A percentile compares a stretch with the other conserved stretches of the same genome.
These are phyloP conservation scores for Aspergillus sp. DNA, from an alignment of 2,329 filamentous ascomycete species.

Conservation along the genomic window DNA sequence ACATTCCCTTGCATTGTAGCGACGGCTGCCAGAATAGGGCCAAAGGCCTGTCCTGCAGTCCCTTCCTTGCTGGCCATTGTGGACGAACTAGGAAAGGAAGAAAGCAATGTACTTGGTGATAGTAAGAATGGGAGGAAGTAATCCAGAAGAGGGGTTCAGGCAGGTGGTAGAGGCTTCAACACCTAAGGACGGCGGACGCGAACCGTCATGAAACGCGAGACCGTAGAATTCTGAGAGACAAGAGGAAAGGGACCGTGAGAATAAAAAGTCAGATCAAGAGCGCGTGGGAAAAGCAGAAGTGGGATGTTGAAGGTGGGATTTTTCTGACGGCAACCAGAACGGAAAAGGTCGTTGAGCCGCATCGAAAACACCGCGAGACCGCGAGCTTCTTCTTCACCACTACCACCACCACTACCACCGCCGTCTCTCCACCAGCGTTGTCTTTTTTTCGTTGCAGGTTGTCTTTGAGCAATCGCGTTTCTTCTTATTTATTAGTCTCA, in stretches of 20 bases:
- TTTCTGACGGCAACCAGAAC: slow-evolving; percentile 14
- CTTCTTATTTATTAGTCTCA: background rate
- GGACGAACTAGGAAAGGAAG: slow-evolving; percentile 16
- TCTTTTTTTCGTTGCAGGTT: background rate
- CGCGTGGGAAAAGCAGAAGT: slow-evolving; percentile 9
- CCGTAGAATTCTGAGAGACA: background rate
- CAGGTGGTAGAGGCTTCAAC: slow-evolving; percentile 17
- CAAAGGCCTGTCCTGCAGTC: slow-evolving; percentile 60
- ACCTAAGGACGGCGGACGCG: slow-evolving; percentile 14
- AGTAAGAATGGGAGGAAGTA: background rate
- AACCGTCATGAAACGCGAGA: slow-evolving; percentile 13
- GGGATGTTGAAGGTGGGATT: slow-evolving; percentile 11
- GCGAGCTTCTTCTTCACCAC: slow-evolving; percentile 1
- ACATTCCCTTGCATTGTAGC: slow-evolving; percentile 81
- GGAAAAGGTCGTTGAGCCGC: slow-evolving; percentile 27
- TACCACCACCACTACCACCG: background rate
- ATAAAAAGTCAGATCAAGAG: slow-evolving; percentile 2
- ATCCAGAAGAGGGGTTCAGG: slow-evolving; percentile 15
- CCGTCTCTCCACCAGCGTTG: background rate
- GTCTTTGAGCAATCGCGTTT: background rate
- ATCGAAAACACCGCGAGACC: slow-evolving; percentile 6
- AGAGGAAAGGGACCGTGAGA: background rate
- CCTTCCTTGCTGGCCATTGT: slow-evolving; percentile 62
- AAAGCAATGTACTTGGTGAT: slow-evolving; percentile 16
- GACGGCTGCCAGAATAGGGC: slow-evolving; percentile 79